phyloP scores from a whole-genome alignment of 768 basidiomycete species.

The Pilatotrama ljubarskyi region DNA sequence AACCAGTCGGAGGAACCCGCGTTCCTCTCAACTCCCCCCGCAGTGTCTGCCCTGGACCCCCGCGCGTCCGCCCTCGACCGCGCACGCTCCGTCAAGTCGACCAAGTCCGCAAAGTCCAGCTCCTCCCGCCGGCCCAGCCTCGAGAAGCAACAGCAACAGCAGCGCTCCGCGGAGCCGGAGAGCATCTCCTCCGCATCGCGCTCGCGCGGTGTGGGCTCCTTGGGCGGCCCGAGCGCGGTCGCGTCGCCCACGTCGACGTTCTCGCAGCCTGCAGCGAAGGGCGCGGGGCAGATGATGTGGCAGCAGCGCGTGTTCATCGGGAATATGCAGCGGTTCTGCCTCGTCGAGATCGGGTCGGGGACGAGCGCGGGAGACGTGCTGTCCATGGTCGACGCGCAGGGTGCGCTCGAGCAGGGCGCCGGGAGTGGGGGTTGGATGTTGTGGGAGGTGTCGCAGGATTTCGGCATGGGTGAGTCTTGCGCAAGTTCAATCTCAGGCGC shows the following conservation, averaged over 20 bases:
- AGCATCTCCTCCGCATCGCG: slow-evolving; percentile 20
- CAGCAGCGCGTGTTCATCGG: slow-evolving; percentile 80
- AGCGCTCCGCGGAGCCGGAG: slow-evolving; percentile 11
- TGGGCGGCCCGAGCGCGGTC: slow-evolving; percentile 19
- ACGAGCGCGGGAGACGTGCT: slow-evolving; percentile 79
- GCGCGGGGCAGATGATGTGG: slow-evolving; percentile 28
- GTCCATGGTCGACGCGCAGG: slow-evolving; percentile 61
- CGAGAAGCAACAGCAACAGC: slow-evolving; percentile 15
- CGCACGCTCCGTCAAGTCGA: slow-evolving; percentile 12
- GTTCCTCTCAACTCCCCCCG: slow-evolving; percentile 1
- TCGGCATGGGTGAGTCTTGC: slow-evolving; percentile 83
- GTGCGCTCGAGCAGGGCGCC: slow-evolving; percentile 59
- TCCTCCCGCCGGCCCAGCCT: slow-evolving; percentile 26
- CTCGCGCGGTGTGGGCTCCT: slow-evolving; percentile 29
- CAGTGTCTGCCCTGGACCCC: slow-evolving; percentile 24
- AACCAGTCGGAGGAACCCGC: slow-evolving; percentile 9
- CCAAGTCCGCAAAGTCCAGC: slow-evolving; percentile 16
- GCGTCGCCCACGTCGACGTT: slow-evolving; percentile 32
- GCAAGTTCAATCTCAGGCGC: slow-evolving; percentile 13
- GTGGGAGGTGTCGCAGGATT: slow-evolving; percentile 86
- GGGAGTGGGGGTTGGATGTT: slow-evolving; percentile 82
- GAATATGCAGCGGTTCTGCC: slow-evolving; percentile 72
- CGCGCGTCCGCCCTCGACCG: slow-evolving; percentile 20
- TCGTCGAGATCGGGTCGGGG: slow-evolving; percentile 63
- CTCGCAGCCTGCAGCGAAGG: slow-evolving; percentile 12